Evolutionary conservation across 768 basidiomycete species (phyloP).

Genomic region (Amanita rubescens): DNA sequence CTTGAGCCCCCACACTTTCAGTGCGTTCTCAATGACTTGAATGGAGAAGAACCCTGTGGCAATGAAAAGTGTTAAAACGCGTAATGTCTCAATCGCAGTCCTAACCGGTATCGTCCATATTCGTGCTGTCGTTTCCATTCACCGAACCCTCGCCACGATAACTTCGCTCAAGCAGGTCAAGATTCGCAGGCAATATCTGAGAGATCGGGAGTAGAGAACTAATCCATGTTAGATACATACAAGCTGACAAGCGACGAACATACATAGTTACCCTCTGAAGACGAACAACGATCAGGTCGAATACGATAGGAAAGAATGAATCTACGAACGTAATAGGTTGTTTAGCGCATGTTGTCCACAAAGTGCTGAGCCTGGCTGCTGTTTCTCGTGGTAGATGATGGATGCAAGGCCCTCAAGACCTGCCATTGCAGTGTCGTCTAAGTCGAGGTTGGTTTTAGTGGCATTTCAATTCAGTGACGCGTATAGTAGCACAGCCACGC

Average conservation of each 20-base stretch:
- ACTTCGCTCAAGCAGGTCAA: constrained; percentile 60
- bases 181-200: constrained; percentile 60
- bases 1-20: constrained; percentile 81
- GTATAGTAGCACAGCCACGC: background rate
- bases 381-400: constrained; percentile 72
- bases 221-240: constrained; percentile 7
- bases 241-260: constrained; percentile 15
- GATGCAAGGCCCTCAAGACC: constrained; percentile 45
- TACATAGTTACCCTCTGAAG: constrained; percentile 38
- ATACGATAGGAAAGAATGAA: background rate
- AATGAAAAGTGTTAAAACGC: background rate
- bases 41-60: constrained; percentile 81
- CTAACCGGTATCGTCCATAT: constrained; percentile 89
- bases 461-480: background rate
- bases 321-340: constrained; percentile 61
- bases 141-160: constrained; percentile 43
- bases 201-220: constrained; percentile 80
- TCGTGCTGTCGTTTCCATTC: constrained; percentile 53
- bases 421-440: constrained; percentile 35
- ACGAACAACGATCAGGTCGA: constrained; percentile 9
- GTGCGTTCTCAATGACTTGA: constrained; percentile 79
- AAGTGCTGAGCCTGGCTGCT: constrained; percentile 73
- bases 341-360: constrained; percentile 88
- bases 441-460: background rate
- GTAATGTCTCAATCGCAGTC: constrained; percentile 2